Evolutionary conservation across 345 rosid species (phyloP), one percentile per base, ranked within the genome.

Genomic region (Eucalyptus urophylla): DNA sequence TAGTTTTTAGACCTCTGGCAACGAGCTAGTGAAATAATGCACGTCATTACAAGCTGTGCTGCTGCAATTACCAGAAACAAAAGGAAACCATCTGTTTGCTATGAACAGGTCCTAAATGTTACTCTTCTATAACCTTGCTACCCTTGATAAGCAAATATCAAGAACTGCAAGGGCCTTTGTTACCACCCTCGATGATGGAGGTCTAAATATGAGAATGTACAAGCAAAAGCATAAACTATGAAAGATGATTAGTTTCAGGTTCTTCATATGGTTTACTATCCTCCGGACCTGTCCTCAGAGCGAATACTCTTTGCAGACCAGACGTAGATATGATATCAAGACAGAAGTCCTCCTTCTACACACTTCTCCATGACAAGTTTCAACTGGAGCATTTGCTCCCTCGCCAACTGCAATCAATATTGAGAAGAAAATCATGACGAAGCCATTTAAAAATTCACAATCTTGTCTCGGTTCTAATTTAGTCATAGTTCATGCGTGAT

Each of bases 341-440:
- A 89, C 47, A 91, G 86, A 80, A 87, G 56, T 58, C 89, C 93
- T 72, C 91, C 96, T 80, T 93, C 94, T 90, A 97, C 88, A 90
- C 95, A 95, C 91, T 94, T 94, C 9, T 93, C 94, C 19, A 96
- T 89, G 24, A 90, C 92, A 88, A 87, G 93, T 93, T 94, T 94
- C 93, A 96, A 87, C 89, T 95, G 97, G 80, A 92, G 87, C 97
- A 96, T 92, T 93, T 95, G 95, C 90, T 91, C 94, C 92, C 91
- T 95, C 7, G 97, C 98, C 89, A 90, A 91, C 99, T 96, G 96
- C 94, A 89, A 50, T 88, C 81, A 87, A 88, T 89, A 37, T 87
- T n/a, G 76, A 88, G 49, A 88, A 90, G 43, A 60, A 89, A 88
- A 40, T 40, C 29, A 2, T 76, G 3, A 76, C 6, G 3, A 76